Percentiles rank a stretch among this genome's conserved stretches.
Conservation (phyloP, 2,329 filamentous ascomycete genomes). For the Juglanconis juglandina region DNA sequence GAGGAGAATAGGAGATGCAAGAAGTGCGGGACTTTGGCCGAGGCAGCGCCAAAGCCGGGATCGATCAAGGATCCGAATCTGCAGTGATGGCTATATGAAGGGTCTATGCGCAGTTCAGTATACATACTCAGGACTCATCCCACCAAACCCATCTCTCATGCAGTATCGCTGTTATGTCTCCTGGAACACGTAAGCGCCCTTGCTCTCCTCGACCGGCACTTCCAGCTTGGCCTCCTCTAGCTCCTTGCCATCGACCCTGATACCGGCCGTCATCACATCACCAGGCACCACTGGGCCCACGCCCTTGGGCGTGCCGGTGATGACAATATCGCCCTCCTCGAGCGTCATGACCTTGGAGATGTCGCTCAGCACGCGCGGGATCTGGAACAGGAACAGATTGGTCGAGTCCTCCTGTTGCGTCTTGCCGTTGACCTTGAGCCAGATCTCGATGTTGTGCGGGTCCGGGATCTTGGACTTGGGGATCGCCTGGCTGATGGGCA, state of each 20-base stretch:
- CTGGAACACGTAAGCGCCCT: slow-evolving; percentile 71
- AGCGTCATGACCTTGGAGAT: slow-evolving; percentile 95
- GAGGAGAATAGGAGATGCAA: slow-evolving; percentile 70
- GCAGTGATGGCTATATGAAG: slow-evolving; percentile 20
- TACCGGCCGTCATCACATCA: slow-evolving; percentile 80
- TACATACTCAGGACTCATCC: background rate
- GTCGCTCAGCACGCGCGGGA: slow-evolving; percentile 82
- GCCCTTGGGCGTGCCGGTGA: slow-evolving; percentile 97
- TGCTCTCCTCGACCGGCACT: slow-evolving; percentile 76
- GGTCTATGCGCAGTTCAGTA: slow-evolving; percentile 6
- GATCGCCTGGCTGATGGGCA: slow-evolving; percentile 80
- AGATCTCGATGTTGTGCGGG: slow-evolving; percentile 85
- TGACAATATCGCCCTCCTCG: slow-evolving; percentile 83
- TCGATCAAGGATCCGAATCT: slow-evolving; percentile 59
- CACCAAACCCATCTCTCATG: background rate
- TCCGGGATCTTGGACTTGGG: slow-evolving; percentile 75
- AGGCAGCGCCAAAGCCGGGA: slow-evolving; percentile 62
- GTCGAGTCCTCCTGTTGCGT: slow-evolving; percentile 81
- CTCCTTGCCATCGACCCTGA: slow-evolving; percentile 77
- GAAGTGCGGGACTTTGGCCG: slow-evolving; percentile 72
- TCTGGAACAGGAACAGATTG: slow-evolving; percentile 89
- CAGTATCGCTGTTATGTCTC: slow-evolving; percentile 56
- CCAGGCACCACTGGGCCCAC: slow-evolving; percentile 83
- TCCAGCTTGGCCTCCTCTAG: slow-evolving; percentile 81
- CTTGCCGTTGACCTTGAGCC: slow-evolving; percentile 77